Evolutionary conservation across 1,284 basidiomycete genomes (phyloP).

Genomic region (Nidula niveotomentosa): DNA sequence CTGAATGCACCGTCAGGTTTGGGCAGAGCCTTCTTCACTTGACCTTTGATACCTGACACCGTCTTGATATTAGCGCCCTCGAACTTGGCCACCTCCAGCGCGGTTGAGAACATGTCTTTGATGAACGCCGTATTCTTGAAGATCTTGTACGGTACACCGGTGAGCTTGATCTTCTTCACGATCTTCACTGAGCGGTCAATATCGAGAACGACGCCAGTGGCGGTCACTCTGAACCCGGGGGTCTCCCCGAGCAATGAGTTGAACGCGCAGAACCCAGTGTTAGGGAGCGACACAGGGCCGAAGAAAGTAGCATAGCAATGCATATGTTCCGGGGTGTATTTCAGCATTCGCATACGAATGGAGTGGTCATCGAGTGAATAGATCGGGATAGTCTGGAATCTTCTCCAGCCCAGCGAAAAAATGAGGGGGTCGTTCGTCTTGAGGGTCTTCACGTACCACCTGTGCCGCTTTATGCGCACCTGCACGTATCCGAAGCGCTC

Average conservation of each 20-base stretch:
- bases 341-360: conserved; percentile 98
- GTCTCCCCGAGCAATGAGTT: conserved; percentile 74
- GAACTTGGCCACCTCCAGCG: conserved; percentile 97
- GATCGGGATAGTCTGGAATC: conserved; percentile 94
- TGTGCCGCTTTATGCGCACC: conserved; percentile 94
- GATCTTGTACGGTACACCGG: conserved; percentile 93
- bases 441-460: conserved; percentile 91
- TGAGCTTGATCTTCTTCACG: conserved; percentile 98
- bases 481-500: conserved; percentile 94
- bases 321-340: conserved; percentile 99
- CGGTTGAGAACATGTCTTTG: conserved; percentile 95
- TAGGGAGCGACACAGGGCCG: conserved; percentile 88
- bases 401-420: conserved; percentile 93
- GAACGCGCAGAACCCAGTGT: conserved; percentile 98
- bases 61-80: conserved; percentile 96
- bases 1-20: conserved; percentile 96
- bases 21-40: conserved; percentile 93
- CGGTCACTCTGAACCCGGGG: conserved; percentile 86
- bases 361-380: conserved; percentile 98
- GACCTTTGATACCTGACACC: conserved; percentile 94
- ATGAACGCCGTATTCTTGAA: conserved; percentile 99
- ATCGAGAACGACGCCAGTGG: conserved; percentile 94
- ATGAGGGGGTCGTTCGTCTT: conserved; percentile 99
- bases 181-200: conserved; percentile 92
- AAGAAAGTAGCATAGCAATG: conserved; percentile 99